Evolutionary conservation across 2,329 filamentous ascomycete species (phyloP).

Genomic region (Thelonectria blattea): DNA sequence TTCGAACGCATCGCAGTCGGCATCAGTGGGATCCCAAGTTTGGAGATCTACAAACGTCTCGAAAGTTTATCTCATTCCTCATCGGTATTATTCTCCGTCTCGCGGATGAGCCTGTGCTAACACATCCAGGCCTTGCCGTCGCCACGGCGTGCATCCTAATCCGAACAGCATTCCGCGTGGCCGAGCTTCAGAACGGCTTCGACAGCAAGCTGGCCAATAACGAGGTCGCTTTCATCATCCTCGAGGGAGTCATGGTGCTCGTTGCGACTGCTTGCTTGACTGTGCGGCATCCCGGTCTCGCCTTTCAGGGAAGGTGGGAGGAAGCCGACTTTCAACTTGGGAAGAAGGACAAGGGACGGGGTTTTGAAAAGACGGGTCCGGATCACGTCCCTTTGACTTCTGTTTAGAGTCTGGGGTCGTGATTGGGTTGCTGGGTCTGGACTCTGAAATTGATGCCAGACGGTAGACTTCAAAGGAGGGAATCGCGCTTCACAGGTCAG

Average conservation of each 20-base stretch:
- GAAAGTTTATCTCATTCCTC: constrained; percentile 23
- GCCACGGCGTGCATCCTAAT: constrained; percentile 27
- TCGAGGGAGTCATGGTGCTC: constrained; percentile 24
- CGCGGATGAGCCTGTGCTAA: constrained; percentile 72
- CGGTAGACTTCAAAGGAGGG: too few species aligned
- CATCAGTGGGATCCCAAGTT: constrained; percentile 23
- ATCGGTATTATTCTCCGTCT: constrained; percentile 47
- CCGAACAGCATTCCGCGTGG: constrained; percentile 24
- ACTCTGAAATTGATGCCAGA: too few species aligned
- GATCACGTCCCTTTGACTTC: not conserved
- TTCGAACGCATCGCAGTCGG: constrained; percentile 11
- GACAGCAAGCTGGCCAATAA: constrained; percentile 21
- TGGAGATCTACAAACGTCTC: constrained; percentile 13
- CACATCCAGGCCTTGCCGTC: constrained; percentile 36
- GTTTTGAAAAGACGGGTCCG: constrained; percentile 10
- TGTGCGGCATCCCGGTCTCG: constrained; percentile 21
- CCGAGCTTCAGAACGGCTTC: constrained; percentile 22
- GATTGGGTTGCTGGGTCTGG: too few species aligned
- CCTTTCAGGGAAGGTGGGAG: constrained; percentile 19
- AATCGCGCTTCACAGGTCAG: too few species aligned
- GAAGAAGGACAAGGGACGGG: not conserved
- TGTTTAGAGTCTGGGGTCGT: not conserved
- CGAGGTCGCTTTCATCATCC: constrained; percentile 21
- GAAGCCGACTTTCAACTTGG: constrained; percentile 29
- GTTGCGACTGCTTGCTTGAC: constrained; percentile 5